Percentiles rank a stretch among this genome's conserved stretches.
Evolutionary conservation across 2,329 filamentous ascomycete species (phyloP).

Genomic region (Penicillium janthinellum): DNA sequence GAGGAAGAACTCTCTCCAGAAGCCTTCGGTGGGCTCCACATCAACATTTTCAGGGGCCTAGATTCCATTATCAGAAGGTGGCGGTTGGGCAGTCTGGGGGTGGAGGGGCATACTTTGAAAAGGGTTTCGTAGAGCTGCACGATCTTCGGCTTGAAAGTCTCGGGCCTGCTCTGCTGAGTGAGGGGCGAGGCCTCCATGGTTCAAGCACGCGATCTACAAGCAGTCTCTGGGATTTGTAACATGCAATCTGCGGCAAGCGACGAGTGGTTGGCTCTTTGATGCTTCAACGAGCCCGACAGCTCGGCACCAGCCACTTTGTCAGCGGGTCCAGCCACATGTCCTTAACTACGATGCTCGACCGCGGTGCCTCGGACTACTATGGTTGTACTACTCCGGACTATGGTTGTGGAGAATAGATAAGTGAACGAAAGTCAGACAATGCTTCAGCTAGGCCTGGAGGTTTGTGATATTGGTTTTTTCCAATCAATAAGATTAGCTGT

Average conservation of each 20-base stretch:
- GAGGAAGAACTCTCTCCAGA: slow-evolving; percentile 96
- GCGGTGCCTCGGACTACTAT: background rate
- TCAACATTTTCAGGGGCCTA: slow-evolving; percentile 68
- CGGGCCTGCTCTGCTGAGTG: slow-evolving; percentile 86
- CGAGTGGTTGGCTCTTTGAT: slow-evolving; percentile 9
- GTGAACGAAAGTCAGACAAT: background rate
- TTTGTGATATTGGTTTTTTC: background rate
- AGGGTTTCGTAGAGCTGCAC: slow-evolving; percentile 84
- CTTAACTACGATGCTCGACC: slow-evolving; percentile 8
- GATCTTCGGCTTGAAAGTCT: slow-evolving; percentile 92
- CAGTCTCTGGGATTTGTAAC: slow-evolving; percentile 23
- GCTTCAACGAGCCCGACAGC: slow-evolving; percentile 12
- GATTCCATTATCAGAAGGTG: slow-evolving; percentile 28
- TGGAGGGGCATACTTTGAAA: slow-evolving; percentile 58
- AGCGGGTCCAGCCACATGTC: slow-evolving; percentile 34
- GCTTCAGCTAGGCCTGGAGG: background rate
- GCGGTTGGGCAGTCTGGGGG: slow-evolving; percentile 4
- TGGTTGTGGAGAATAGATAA: background rate
- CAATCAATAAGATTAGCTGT: background rate
- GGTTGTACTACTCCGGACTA: background rate
- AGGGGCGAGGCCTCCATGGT: slow-evolving; percentile 87
- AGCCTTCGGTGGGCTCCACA: slow-evolving; percentile 75
- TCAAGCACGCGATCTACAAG: slow-evolving; percentile 23
- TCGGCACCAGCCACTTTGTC: slow-evolving; percentile 32
- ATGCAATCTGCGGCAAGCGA: slow-evolving; percentile 1